phyloP scores from a whole-genome alignment of 2,329 filamentous ascomycete genomes.

The Xylariaceae sp. region DNA sequence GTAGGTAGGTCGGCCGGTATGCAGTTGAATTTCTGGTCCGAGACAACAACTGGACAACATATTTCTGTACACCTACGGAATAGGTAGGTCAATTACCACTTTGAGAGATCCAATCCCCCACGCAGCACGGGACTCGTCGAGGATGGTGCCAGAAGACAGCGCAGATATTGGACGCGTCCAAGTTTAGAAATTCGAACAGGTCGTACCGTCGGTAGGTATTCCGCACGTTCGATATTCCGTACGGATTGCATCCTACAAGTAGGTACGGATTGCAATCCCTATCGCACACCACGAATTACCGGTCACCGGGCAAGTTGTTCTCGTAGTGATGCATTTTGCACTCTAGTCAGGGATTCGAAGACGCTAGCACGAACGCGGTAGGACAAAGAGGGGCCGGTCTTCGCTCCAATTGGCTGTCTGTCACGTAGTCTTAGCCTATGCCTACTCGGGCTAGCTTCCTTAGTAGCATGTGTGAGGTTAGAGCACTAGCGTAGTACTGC shows the following conservation, averaged over 20 bases:
- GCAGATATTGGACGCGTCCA: background rate
- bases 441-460: background rate
- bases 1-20: background rate
- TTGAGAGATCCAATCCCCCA: background rate
- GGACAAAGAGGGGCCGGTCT: slow-evolving; percentile 5
- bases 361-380: slow-evolving; percentile 18
- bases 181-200: background rate
- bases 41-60: background rate
- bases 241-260: background rate
- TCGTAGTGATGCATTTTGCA: background rate
- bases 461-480: background rate
- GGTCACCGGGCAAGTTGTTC: no score
- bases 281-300: no score
- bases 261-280: background rate
- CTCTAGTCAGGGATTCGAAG: background rate
- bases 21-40: background rate
- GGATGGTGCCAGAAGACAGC: background rate
- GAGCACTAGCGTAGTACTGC: no score
- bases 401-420: slow-evolving; percentile 10
- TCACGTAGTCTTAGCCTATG: background rate
- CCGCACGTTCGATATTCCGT: background rate
- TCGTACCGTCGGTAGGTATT: background rate
- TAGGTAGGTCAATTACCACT: background rate
- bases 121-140: background rate
- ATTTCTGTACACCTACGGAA: background rate